A percentile compares a stretch with the other conserved stretches of the same genome.
phyloP scores from a whole-genome alignment of 768 basidiomycete species.

The Tremella fuciformis region DNA sequence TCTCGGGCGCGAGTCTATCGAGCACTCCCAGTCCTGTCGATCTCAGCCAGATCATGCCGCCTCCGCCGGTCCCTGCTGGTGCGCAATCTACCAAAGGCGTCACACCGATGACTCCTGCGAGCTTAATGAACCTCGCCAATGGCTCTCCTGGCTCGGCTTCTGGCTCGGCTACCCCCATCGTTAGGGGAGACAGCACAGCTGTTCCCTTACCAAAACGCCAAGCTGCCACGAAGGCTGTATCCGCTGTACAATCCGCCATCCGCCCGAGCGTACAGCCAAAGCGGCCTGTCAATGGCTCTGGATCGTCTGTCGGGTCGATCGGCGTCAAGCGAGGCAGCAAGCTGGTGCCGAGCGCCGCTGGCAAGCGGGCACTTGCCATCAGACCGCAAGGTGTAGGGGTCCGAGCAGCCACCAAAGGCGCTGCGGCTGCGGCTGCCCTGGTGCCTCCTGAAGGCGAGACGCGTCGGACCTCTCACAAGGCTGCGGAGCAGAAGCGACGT shows the following conservation, averaged over 20 bases:
- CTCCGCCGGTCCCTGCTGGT: constrained; percentile 62
- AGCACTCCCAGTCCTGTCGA: constrained; percentile 79
- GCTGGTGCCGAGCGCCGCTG: constrained; percentile 11
- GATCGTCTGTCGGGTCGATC: background rate
- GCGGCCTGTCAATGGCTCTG: background rate
- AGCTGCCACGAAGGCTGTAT: constrained; percentile 3
- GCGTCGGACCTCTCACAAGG: constrained; percentile 65
- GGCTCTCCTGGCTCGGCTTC: constrained; percentile 54
- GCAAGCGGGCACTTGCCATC: constrained; percentile 39
- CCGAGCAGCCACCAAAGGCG: constrained; percentile 28
- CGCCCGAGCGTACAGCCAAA: background rate
- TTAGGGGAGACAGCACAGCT: constrained; percentile 53
- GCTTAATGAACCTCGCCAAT: constrained; percentile 79
- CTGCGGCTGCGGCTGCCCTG: constrained; percentile 54
- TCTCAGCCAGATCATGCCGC: constrained; percentile 67
- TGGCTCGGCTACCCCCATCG: background rate
- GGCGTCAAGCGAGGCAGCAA: constrained; percentile 13
- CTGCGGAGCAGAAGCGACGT: constrained; percentile 93
- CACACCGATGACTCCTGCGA: constrained; percentile 80
- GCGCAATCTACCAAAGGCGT: constrained; percentile 49
- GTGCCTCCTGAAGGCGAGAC: constrained; percentile 37
- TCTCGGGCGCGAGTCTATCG: constrained; percentile 7
- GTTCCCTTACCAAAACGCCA: constrained; percentile 49
- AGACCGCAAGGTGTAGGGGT: constrained; percentile 30
- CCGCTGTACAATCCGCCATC: constrained; percentile 2